These are phyloP conservation scores for Suillus americanus DNA, from an alignment of 768 basidiomycete species.

Conservation along the genomic window DNA sequence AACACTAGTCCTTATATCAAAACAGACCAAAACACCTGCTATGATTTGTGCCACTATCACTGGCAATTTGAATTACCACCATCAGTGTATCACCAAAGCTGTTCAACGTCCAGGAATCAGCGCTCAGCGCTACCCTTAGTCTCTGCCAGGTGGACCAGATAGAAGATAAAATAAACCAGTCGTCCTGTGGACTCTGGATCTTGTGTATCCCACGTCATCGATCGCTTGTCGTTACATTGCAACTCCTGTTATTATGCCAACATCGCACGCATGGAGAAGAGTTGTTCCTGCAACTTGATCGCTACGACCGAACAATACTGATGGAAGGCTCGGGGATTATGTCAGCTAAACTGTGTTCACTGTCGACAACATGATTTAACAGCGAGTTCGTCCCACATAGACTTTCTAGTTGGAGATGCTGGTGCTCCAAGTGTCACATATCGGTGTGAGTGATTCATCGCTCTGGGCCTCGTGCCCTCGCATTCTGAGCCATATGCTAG, in stretches of 20 bases:
- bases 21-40: not conserved
- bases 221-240: not conserved
- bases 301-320: not conserved
- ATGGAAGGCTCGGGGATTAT: not conserved
- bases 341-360: not conserved
- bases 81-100: not conserved
- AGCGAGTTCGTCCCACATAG: not conserved
- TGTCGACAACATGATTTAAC: not conserved
- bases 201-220: not conserved
- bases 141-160: not conserved
- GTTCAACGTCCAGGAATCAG: not conserved
- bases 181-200: not conserved
- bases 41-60: not conserved
- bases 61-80: no score
- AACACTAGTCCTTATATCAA: not conserved
- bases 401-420: not conserved
- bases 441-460: not conserved
- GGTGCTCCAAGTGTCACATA: not conserved
- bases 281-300: not conserved
- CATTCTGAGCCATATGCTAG: not conserved
- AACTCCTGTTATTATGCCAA: not conserved
- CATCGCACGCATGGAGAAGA: not conserved
- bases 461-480: not conserved
- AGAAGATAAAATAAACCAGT: not conserved
- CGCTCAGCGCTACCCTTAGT: not conserved